phyloP scores from a whole-genome alignment of 352 stramenopile species.

The Pythium periplocum region DNA sequence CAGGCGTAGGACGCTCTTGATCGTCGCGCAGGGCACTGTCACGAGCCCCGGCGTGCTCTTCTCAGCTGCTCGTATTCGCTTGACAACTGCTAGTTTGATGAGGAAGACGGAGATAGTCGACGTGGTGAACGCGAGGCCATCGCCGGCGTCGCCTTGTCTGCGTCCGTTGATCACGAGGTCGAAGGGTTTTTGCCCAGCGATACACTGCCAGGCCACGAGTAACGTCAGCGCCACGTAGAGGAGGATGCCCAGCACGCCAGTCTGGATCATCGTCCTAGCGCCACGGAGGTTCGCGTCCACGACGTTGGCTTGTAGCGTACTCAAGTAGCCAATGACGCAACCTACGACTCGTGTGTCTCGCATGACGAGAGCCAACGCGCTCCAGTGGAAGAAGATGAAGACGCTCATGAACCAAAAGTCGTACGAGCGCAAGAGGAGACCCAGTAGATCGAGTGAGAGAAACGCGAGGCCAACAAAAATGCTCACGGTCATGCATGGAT shows the following conservation, averaged over 20 bases:
- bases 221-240: conserved; percentile 17
- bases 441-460: conserved; percentile 1
- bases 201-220: conserved; percentile 10
- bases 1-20: too few relatives aligned
- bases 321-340: conserved; percentile 11
- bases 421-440: neutral
- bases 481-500: neutral
- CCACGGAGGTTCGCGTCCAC: conserved; percentile 30
- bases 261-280: conserved; percentile 13
- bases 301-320: conserved; percentile 17
- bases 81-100: conserved; percentile 15
- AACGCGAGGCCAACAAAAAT: neutral
- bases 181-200: conserved; percentile 8
- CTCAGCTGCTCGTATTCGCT: conserved; percentile 2
- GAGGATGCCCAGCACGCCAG: conserved; percentile 22
- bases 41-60: conserved; percentile 6
- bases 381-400: neutral
- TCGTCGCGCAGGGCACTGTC: conserved; percentile 18
- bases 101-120: conserved; percentile 27
- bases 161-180: conserved; percentile 4
- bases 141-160: too few relatives aligned
- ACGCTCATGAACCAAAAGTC: conserved; percentile 16
- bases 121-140: conserved; percentile 22
- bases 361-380: conserved; percentile 12
- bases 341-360: conserved; percentile 2